phyloP scores from a whole-genome alignment of 1,139 yeast species.

The Sugiyamaella paludigena region DNA sequence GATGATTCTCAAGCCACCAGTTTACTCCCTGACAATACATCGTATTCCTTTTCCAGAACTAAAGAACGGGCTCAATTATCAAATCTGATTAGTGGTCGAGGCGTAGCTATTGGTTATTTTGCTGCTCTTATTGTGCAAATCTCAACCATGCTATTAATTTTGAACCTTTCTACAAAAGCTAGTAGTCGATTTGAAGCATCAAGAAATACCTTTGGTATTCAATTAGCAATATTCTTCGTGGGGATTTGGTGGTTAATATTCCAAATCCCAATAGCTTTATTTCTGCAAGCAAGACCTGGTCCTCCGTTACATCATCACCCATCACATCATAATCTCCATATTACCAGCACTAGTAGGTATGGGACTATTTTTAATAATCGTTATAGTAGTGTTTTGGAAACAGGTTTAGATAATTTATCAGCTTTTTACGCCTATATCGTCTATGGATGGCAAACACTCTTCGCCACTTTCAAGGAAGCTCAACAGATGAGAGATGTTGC shows the following conservation, averaged over 20 bases:
- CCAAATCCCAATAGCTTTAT: conserved; percentile 53
- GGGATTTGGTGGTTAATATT: conserved; percentile 72
- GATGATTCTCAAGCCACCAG: too few relatives aligned
- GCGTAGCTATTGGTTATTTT: conserved; percentile 63
- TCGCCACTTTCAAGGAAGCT: conserved; percentile 53
- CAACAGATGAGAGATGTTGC: conserved; percentile 57
- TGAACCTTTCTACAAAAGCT: conserved; percentile 25
- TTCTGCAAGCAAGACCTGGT: conserved; percentile 47
- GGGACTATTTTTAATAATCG: conserved; percentile 17
- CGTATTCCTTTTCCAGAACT: not conserved
- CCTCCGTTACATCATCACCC: conserved; percentile 30
- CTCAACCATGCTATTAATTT: conserved; percentile 49
- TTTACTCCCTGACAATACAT: too few relatives aligned
- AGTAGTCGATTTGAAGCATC: conserved; percentile 39
- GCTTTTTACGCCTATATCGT: conserved; percentile 29
- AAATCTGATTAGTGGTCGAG: conserved; percentile 53
- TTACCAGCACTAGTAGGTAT: conserved; percentile 17
- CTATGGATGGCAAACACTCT: conserved; percentile 60
- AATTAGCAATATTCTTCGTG: conserved; percentile 54
- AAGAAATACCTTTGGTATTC: conserved; percentile 43
- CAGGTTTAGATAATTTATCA: not conserved
- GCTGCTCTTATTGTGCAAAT: conserved; percentile 64
- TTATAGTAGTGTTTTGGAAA: conserved; percentile 13
- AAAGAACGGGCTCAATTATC: conserved; percentile 16
- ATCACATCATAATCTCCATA: conserved; percentile 14